Base-by-base conservation (phyloP, 305 asterid species). In the Solanum hybrid region DNA sequence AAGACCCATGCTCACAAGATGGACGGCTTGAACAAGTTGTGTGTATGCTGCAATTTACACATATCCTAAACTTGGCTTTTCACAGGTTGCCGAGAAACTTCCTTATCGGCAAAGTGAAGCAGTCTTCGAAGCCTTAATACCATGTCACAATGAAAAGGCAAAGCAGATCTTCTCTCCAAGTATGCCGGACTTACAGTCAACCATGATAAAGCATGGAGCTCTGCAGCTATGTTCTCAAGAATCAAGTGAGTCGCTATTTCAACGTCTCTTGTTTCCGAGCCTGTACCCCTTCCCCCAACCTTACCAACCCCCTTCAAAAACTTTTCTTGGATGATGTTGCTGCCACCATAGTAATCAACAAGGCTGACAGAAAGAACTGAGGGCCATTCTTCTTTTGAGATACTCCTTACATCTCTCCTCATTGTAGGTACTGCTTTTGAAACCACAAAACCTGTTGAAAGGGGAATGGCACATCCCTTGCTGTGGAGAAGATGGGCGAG, bases 131-230 rank as follows among this genome's bases (percentile, higher is more conserved):
- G 97, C 86, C 99, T 93, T 89, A 98, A 93, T 89, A 96, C 98
- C 97, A 95, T 95, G 92, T 98, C 99, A 40, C 99, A 98, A 22
- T 98, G 99, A 86, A 98, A 96, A 66, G 99, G 99, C 91, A 98
- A 90, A 32, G 98, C 97, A 1, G 98, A 92, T 91, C 99, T 92
- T 91, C 99, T 93, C 69, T 98, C 99, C 93, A 96, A 89, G 92
- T 98, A 98, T 0, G 98, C 96, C 2, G 99, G 99, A 79, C 98
- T 95, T 17, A 92, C 96, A 2, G 99, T 96, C 99, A 98, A 93
- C 99, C 99, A 98, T 3, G 99, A 98, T 89, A 98, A 87, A 31
- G 98, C 97, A 37, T 98, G 99, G 90, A 98, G 98, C 91, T 98
- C 99, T 2, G 99, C 99, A 12, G 98, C 98, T 88, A 95, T 92